Evolutionary conservation across 148 eudicot species (phyloP).

Genomic region (Tetragonia tetragonoides): DNA sequence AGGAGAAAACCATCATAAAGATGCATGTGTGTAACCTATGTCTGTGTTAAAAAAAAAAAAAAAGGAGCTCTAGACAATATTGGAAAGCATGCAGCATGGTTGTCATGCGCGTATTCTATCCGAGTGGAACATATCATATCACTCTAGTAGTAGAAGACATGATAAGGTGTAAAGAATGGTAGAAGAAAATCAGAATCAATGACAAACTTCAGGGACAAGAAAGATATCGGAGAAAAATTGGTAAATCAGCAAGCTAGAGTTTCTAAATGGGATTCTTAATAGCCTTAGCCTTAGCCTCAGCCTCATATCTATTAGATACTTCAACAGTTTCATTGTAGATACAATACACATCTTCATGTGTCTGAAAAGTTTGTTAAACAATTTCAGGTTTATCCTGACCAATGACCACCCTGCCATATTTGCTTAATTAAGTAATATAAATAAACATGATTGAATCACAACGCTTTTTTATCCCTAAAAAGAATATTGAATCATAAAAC

Average conservation of each 20-base stretch:
- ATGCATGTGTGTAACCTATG: no score
- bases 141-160: neutral
- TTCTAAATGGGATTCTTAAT: neutral
- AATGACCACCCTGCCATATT: neutral
- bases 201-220: neutral
- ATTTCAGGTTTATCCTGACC: neutral
- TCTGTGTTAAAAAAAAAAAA: no score
- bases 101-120: neutral
- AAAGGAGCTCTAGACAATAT: neutral
- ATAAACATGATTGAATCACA: neutral
- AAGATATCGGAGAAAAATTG: no score
- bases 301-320: neutral
- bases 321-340: neutral
- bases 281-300: neutral
- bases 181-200: neutral
- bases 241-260: neutral
- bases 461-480: no score
- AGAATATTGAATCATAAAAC: neutral
- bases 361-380: neutral
- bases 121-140: neutral
- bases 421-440: neutral
- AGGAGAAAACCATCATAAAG: no score
- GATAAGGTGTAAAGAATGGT: neutral
- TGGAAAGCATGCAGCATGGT: neutral
- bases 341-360: neutral